A percentile compares a stretch with the other conserved stretches of the same genome.
Evolutionary conservation across 2,329 filamentous ascomycete species (phyloP).

Genomic region (Cercospora zeina): DNA sequence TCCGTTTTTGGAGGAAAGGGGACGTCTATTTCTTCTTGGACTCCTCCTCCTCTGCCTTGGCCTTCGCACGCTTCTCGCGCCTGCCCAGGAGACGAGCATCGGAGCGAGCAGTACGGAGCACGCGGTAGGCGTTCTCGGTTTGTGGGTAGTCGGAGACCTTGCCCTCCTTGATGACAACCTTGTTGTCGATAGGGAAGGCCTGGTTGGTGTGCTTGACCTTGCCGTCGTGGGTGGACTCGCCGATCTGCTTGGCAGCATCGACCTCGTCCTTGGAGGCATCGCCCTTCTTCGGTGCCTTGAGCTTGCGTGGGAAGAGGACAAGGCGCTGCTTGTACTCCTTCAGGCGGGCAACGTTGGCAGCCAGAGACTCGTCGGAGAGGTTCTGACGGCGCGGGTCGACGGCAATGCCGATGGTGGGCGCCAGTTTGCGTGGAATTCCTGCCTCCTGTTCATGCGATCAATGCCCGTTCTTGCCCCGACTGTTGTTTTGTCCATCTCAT

Average conservation of each 20-base stretch:
- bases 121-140: conserved; percentile 84
- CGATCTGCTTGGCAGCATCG: conserved; percentile 62
- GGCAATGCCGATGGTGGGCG: conserved; percentile 92
- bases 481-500: conserved; percentile 37
- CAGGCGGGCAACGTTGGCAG: conserved; percentile 93
- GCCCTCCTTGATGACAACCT: conserved; percentile 74
- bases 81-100: conserved; percentile 78
- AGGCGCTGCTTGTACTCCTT: conserved; percentile 96
- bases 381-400: conserved; percentile 97
- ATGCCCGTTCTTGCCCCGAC: conserved; percentile 23
- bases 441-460: conserved; percentile 65
- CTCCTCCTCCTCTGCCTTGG: conserved; percentile 78
- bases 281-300: conserved; percentile 89
- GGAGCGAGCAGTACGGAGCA: conserved; percentile 79
- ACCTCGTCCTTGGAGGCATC: conserved; percentile 83
- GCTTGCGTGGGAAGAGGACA: conserved; percentile 96
- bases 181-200: conserved; percentile 71
- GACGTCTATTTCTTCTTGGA: conserved; percentile 73
- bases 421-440: conserved; percentile 90
- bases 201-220: conserved; percentile 46
- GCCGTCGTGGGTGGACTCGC: conserved; percentile 50
- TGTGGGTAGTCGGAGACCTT: conserved; percentile 68
- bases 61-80: conserved; percentile 90
- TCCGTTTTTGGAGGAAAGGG: conserved; percentile 16
- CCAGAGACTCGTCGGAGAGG: conserved; percentile 91